Conservation (phyloP, 2,329 filamentous ascomycete species). For the Epichloe festucae region DNA sequence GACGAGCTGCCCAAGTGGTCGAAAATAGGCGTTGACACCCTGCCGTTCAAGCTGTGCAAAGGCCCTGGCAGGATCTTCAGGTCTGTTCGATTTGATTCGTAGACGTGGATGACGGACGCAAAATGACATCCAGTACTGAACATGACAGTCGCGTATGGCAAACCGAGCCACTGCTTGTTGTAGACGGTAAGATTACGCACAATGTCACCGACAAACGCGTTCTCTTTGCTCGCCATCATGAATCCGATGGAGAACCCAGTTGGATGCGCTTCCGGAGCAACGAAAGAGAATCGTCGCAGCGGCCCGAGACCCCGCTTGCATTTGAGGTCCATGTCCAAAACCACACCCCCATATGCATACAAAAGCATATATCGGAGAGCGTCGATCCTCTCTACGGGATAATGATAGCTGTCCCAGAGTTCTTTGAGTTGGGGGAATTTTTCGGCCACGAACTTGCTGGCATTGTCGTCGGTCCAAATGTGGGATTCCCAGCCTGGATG, state of each 20-base stretch:
- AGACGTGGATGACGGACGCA: conserved; percentile 26
- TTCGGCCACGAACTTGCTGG: conserved; percentile 9
- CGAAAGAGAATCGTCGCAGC: conserved; percentile 26
- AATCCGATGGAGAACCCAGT: conserved; percentile 28
- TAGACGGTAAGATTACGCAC: conserved; percentile 21
- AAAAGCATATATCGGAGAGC: conserved; percentile 47
- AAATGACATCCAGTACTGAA: conserved; percentile 31
- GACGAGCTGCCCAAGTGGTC: conserved; percentile 28
- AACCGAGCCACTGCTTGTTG: conserved; percentile 24
- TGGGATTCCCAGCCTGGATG: conserved; percentile 21
- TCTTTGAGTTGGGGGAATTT: conserved; percentile 23
- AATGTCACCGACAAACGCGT: conserved; percentile 20
- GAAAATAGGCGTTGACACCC: conserved; percentile 26
- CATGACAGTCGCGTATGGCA: conserved; percentile 29
- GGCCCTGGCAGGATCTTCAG: conserved; percentile 25
- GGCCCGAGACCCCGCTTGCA: conserved; percentile 26
- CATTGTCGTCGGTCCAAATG: conserved; percentile 12
- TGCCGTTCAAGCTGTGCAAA: conserved; percentile 26
- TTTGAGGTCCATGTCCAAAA: conserved; percentile 17
- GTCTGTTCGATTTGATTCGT: conserved; percentile 17
- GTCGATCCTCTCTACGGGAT: conserved; percentile 58
- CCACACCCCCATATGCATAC: conserved; percentile 20
- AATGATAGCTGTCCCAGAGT: conserved; percentile 37
- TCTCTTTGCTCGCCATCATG: conserved; percentile 24
- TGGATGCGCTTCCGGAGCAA: conserved; percentile 27